Base-by-base conservation (phyloP, 2,329 filamentous ascomycete species). In the Paracorniculantispora psalliotae region DNA sequence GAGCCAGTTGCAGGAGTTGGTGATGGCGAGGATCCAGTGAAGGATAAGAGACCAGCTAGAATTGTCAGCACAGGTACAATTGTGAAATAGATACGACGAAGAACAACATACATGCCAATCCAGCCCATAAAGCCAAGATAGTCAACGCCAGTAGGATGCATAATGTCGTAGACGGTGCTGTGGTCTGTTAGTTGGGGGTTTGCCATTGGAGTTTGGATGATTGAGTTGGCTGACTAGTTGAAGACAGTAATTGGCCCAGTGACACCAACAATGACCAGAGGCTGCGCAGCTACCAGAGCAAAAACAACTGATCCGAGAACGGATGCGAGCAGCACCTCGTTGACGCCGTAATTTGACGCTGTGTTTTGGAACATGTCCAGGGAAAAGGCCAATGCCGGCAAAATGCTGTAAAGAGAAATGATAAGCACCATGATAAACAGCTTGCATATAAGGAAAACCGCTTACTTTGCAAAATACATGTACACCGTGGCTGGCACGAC, bases 291-390 rank as follows among this genome's bases (percentile, higher is more conserved):
- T 62, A 91, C 81, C 1, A 96, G 65, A 2, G 90, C 80, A 71
- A 96, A 96, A 1, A 96, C 89, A 1, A 93, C 84, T 6, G 90
- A 83, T 2, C 89, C 92, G 8, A 96, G 77, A 1, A 96, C 91
- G 1, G 90, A 96, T 7, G 92, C 82, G 39, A 96, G 78, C n/a
- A 96, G 78, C 2, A 94, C 91, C 74, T 96, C 92, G 70, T 96
- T 96, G 60, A 96, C 91, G 53, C 92, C 91, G 68, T 91, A 96
- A 65, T 89, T 89, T 73, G 88, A 88, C 62, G 87, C 79, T 0
- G 91, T 96, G 74, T 92, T 93, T 62, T 87, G 88, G 69, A 96
- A 94, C 92, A 96, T 96, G 73, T 96, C 91, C 56, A 96, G 80
- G 1, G 90, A 94, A 75, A 96, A 96, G 50, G 92, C 92, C 61